Evolutionary conservation across 2,329 filamentous ascomycete species (phyloP).

Genomic region (Setomelanomma holmii): DNA sequence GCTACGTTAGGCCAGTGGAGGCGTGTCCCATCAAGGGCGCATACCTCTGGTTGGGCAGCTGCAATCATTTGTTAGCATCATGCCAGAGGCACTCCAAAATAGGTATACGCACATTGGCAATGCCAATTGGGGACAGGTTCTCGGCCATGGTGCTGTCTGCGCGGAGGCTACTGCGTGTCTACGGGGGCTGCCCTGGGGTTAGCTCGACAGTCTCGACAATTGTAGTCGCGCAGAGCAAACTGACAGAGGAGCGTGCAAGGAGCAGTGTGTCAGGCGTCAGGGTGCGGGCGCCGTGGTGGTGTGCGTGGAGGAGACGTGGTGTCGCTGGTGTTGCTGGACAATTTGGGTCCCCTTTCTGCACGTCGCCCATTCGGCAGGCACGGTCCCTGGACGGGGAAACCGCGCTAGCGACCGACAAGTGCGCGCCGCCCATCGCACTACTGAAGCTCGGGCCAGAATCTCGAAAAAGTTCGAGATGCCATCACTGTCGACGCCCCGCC

Average conservation of each 20-base stretch:
- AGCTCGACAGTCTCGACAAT: conserved; percentile 16
- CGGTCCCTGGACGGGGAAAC: conserved; percentile 46
- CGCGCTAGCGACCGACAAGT: conserved; percentile 34
- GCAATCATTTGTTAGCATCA: conserved; percentile 44
- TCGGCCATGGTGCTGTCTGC: conserved; percentile 62
- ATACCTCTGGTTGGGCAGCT: conserved; percentile 75
- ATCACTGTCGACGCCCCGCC: conserved; percentile 25
- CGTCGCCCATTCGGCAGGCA: conserved; percentile 47
- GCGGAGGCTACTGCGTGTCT: conserved; percentile 26
- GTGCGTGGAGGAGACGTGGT: conserved; percentile 8
- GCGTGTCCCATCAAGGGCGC: conserved; percentile 28
- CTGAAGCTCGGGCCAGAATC: conserved; percentile 31
- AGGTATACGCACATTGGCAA: conserved; percentile 69
- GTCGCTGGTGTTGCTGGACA: conserved; percentile 39
- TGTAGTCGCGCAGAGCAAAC: neutral
- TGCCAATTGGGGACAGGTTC: conserved; percentile 72
- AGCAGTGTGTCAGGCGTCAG: neutral
- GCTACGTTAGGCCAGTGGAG: conserved; percentile 40
- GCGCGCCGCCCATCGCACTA: conserved; percentile 21
- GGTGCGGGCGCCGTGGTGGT: neutral
- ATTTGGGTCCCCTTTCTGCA: conserved; percentile 52
- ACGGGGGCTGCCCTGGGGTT: conserved; percentile 28
- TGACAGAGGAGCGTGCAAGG: neutral
- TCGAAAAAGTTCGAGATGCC: conserved; percentile 47
- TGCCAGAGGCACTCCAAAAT: conserved; percentile 1